phyloP scores from a whole-genome alignment of 2,329 filamentous ascomycete genomes.

The Pseudogymnoascus sp. region DNA sequence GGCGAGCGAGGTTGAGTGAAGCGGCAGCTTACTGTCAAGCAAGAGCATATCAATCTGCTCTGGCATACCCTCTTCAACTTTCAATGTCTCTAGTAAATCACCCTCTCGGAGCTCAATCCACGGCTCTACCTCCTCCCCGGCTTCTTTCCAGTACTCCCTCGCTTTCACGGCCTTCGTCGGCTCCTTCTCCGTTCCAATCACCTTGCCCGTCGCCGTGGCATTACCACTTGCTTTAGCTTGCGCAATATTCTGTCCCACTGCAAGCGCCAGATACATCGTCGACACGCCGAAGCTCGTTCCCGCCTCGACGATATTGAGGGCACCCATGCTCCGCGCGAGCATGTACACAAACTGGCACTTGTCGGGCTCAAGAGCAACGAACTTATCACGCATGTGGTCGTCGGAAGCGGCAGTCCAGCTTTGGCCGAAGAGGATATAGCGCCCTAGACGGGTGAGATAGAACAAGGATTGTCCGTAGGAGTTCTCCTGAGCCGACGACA shows the following conservation, averaged over 20 bases:
- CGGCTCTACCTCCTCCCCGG: slow-evolving; percentile 40
- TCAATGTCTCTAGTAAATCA: slow-evolving; percentile 49
- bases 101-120: slow-evolving; percentile 50
- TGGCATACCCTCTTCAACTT: slow-evolving; percentile 34
- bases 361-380: slow-evolving; percentile 51
- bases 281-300: slow-evolving; percentile 56
- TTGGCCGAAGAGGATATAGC: slow-evolving; percentile 19
- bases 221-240: slow-evolving; percentile 18
- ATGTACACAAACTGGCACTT: slow-evolving; percentile 52
- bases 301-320: slow-evolving; percentile 48
- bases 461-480: slow-evolving; percentile 11
- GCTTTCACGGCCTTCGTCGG: slow-evolving; percentile 43
- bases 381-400: slow-evolving; percentile 44
- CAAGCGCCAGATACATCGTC: slow-evolving; percentile 55
- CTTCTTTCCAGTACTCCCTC: slow-evolving; percentile 44
- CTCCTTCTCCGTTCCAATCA: slow-evolving; percentile 57
- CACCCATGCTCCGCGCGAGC: slow-evolving; percentile 40
- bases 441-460: slow-evolving; percentile 13
- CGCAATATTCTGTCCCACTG: slow-evolving; percentile 41
- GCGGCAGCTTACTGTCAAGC: slow-evolving; percentile 50
- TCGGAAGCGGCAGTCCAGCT: slow-evolving; percentile 27
- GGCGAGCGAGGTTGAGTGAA: background rate
- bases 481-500: slow-evolving; percentile 30
- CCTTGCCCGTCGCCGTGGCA: slow-evolving; percentile 31
- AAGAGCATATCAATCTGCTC: slow-evolving; percentile 46